Percentiles rank a stretch among this genome's conserved stretches.
phyloP scores from a whole-genome alignment of 106 monocot genomes.

The Hemerocallis citrina region DNA sequence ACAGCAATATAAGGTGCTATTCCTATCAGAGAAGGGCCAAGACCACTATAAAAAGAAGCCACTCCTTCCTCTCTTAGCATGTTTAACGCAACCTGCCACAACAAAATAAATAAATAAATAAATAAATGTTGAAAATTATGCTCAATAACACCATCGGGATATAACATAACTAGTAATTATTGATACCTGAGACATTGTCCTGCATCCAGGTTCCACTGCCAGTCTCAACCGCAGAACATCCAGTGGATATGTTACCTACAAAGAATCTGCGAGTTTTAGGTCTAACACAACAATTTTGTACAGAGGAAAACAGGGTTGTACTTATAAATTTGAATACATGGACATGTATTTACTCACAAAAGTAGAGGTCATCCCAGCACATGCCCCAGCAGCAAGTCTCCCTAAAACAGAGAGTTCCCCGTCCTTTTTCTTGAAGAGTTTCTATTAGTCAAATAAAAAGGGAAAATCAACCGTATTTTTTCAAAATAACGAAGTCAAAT shows the following conservation, averaged over 20 bases:
- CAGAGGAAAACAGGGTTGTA: no score
- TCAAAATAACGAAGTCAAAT: neutral
- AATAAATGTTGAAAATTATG: no score
- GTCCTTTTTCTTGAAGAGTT: slow-evolving; percentile 67
- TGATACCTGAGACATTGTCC: slow-evolving; percentile 84
- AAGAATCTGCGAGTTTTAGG: no score
- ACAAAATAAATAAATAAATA: slow-evolving; percentile 18
- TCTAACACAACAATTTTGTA: no score
- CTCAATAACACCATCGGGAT: no score
- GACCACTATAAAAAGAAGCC: slow-evolving; percentile 83
- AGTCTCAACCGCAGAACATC: slow-evolving; percentile 89
- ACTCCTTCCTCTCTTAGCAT: slow-evolving; percentile 95
- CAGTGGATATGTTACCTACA: slow-evolving; percentile 89
- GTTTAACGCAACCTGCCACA: slow-evolving; percentile 76
- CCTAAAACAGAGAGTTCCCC: slow-evolving; percentile 84
- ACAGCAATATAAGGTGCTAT: slow-evolving; percentile 98
- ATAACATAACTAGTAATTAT: no score
- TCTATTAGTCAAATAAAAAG: slow-evolving; percentile 31
- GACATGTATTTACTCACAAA: slow-evolving; percentile 41
- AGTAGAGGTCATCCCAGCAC: slow-evolving; percentile 98
- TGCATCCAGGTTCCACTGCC: slow-evolving; percentile 84
- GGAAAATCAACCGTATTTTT: neutral
- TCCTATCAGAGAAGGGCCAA: slow-evolving; percentile 88
- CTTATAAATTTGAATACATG: neutral
- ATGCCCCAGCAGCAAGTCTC: slow-evolving; percentile 85